These are phyloP conservation scores for Leishmania major DNA, from an alignment of 208 protist genomes.

Conservation along the genomic window DNA sequence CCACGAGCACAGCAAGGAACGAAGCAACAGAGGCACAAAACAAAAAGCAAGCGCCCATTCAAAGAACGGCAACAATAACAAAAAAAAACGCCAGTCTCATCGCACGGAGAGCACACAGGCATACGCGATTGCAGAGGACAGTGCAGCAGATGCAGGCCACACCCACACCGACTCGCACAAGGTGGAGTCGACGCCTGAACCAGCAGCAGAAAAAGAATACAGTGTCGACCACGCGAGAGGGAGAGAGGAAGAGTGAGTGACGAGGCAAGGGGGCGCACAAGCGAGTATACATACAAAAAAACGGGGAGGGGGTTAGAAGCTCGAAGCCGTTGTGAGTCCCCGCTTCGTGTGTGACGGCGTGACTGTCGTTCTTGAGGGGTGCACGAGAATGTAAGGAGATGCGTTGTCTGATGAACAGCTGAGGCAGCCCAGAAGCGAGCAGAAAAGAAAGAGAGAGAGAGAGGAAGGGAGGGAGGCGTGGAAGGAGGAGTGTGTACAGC, in stretches of 20 bases:
- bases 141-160: background rate
- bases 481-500: background rate
- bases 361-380: background rate
- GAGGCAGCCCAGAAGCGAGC: background rate
- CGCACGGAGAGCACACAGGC: background rate
- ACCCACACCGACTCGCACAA: background rate
- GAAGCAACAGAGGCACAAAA: background rate
- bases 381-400: background rate
- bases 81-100: constrained; percentile 1
- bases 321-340: background rate
- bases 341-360: background rate
- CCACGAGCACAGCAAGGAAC: background rate
- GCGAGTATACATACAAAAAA: background rate
- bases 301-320: background rate
- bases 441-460: background rate
- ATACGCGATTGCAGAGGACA: background rate
- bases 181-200: background rate
- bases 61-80: background rate
- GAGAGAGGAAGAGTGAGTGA: background rate
- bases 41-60: background rate
- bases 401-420: background rate
- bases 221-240: background rate
- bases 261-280: background rate
- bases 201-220: background rate
- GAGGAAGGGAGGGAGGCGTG: background rate